Conservation (phyloP, 768 basidiomycete genomes). For the Fistulinella prunicolor region DNA sequence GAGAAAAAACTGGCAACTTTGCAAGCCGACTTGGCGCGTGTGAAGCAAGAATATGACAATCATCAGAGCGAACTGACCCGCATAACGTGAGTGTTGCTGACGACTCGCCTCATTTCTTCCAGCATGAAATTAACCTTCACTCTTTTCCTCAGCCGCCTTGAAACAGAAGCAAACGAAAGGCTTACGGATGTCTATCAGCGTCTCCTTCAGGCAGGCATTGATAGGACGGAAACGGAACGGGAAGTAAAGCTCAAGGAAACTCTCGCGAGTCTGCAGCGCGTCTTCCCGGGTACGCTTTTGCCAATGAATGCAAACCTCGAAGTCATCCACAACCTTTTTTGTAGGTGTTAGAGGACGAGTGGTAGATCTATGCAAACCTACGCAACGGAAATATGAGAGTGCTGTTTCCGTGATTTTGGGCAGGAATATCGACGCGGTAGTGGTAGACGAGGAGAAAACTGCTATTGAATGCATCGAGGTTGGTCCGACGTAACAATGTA, state of each 20-base stretch:
- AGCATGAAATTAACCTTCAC: neutral
- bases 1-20: slow-evolving; percentile 57
- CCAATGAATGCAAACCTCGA: neutral
- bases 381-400: slow-evolving; percentile 85
- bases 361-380: slow-evolving; percentile 92
- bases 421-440: slow-evolving; percentile 91
- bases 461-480: slow-evolving; percentile 98
- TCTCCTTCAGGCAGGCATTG: slow-evolving; percentile 86
- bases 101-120: neutral
- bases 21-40: slow-evolving; percentile 57
- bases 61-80: slow-evolving; percentile 79
- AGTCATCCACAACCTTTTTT: neutral
- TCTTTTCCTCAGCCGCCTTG: slow-evolving; percentile 62
- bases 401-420: slow-evolving; percentile 92
- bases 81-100: slow-evolving; percentile 52
- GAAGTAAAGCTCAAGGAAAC: slow-evolving; percentile 86
- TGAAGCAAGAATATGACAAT: slow-evolving; percentile 79
- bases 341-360: slow-evolving; percentile 89
- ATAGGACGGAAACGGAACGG: slow-evolving; percentile 81
- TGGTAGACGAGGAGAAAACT: slow-evolving; percentile 95
- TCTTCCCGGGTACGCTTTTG: slow-evolving; percentile 72
- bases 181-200: slow-evolving; percentile 78
- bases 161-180: slow-evolving; percentile 90
- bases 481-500: slow-evolving; percentile 10
- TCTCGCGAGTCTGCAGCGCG: slow-evolving; percentile 74